Base-by-base conservation (phyloP, 2,329 filamentous ascomycete genomes). In the Xylariaceae sp. region DNA sequence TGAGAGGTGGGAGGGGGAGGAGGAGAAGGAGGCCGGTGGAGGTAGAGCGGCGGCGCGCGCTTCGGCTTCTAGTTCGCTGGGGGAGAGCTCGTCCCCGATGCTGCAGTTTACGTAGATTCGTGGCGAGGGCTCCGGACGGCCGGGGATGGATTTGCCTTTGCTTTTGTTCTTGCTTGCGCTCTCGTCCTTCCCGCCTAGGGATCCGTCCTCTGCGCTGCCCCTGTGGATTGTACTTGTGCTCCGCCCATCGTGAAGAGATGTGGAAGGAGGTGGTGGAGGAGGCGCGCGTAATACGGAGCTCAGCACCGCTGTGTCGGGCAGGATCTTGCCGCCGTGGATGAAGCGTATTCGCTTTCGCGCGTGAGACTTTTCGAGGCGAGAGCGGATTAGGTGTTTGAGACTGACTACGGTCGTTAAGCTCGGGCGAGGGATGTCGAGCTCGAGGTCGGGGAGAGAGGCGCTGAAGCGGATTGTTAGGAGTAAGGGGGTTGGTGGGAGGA, bases 101-200 rank as follows among this genome's bases (percentile, higher is more conserved):
- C 91, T 94, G 81, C 94, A 98, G 78, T 96, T 96, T 60, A 98
- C 88, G 73, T 96, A 97, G 68, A 96, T 84, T 40, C 89, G 83
- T 33, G 79, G 78, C 1, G 75, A 63, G 28, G 76, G 72, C 12
- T 72, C 69, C 7, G 74, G 73, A 6, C 79, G 77, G 26, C 81
- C 79, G 28, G 80, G 81, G 4, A 87, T 73, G 1, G 83, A 83
- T 58, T 95, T 96, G 43, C 89, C 91, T 68, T 91, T 92, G 52
- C 79, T 78, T 59, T 79, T 82, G 67, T 64, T 73, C 71, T 74
- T 74, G 29, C 64, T 65, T 6, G 17, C 19, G 17, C 7, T 41
- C 26, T n/a, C 29, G 11, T 34, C 17, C 33, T 33, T 36, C n/a
- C n/a, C n/a, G n/a, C n/a, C n/a, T n/a, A n/a, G n/a, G n/a, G n/a